Base-by-base conservation (phyloP, 495 filamentous ascomycete genomes). In the Xylaria scruposa region DNA sequence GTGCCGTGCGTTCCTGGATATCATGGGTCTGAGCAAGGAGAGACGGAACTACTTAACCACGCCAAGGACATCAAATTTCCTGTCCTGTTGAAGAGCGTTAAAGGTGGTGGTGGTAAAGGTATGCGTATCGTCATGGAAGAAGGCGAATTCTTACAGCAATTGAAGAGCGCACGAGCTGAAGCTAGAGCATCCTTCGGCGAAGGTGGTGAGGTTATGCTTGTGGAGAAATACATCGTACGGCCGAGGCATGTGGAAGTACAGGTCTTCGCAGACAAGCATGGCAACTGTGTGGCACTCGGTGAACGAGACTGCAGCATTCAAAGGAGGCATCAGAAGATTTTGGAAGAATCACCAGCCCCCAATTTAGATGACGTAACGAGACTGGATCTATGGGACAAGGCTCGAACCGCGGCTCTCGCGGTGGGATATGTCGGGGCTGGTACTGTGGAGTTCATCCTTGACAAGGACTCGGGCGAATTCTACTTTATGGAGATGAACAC, bases 401-500 rank as follows among this genome's bases (percentile, higher is more conserved):
- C 96, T 4, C 84, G 94, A 74, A 90, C 91, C 13, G 97, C 96
- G 17, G 96, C 96, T 1, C 81, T 94, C 56, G 95, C 96, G 2
- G 97, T 98, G 17, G 93, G 93, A 17, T 99, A 99, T 76, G 93
- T 97, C 76, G 97, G 96, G 26, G 96, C 96, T 26, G 96, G 96
- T 3, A 99, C 96, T 0, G 96, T 99, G 7, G 96, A 99, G 79
- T 99, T 98, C 80, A 99, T 99, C 70, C 95, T 99, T 69, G 97
- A 99, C 84, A 97, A 96, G 76, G 97, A 98, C 71, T 91, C 91
- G 0, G 93, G 92, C 9, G 87, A 95, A 56, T 98, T 98, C 81
- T 99, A 93, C 85, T 99, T 99, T 82, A 98, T 99, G 96, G 96
- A 99, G 82, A 98, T 98, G 96, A 99, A 99, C 82, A 98, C 96